phyloP scores from a whole-genome alignment of 441 rosid species.

The Jatropha podagrica region DNA sequence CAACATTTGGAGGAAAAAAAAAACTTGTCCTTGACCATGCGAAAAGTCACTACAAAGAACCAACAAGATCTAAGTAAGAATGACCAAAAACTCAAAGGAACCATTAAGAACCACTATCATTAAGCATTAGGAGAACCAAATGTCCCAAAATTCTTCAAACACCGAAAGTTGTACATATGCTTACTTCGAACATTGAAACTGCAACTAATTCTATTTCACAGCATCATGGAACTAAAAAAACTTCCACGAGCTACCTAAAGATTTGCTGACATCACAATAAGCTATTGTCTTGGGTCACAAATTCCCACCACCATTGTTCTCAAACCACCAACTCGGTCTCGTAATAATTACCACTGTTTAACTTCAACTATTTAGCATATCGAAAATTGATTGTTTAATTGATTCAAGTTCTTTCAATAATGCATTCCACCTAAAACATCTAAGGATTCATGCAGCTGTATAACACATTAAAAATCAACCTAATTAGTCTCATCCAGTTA shows the following conservation, averaged over 20 bases:
- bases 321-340: neutral
- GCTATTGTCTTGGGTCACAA: neutral
- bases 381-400: neutral
- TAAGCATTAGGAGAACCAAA: neutral
- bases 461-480: neutral
- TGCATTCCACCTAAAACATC: neutral
- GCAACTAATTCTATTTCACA: too few species aligned
- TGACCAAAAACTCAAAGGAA: neutral
- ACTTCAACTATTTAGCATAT: conserved; percentile 1
- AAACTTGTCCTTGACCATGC: neutral
- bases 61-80: neutral
- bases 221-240: conserved; percentile 3
- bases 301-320: neutral
- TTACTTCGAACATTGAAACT: neutral
- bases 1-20: neutral
- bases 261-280: neutral
- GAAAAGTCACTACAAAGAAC: neutral
- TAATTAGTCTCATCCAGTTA: neutral
- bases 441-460: neutral
- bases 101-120: neutral
- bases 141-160: neutral
- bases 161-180: neutral
- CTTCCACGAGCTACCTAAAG: neutral
- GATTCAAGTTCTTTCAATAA: conserved; percentile 5
- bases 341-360: neutral